Evolutionary conservation across 257 asterid species (phyloP).

Genomic region (Paraleonurus japonicus): DNA sequence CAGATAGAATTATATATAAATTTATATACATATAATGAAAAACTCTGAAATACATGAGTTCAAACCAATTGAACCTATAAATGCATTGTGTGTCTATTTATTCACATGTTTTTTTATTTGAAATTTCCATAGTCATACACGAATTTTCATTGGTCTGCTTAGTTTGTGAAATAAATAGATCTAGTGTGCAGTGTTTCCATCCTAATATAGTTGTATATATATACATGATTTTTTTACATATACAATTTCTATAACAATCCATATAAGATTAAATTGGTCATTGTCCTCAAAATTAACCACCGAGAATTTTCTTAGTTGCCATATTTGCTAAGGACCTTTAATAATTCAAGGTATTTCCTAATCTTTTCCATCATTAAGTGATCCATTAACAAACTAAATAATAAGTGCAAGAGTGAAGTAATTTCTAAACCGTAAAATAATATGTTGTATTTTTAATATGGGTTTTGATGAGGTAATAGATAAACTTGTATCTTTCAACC

Average conservation of each 20-base stretch:
- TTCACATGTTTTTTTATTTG: not conserved
- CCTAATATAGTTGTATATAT: not conserved
- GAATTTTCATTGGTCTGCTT: not conserved
- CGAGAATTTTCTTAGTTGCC: not conserved
- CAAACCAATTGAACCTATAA: not conserved
- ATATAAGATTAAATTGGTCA: not conserved
- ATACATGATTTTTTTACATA: not conserved
- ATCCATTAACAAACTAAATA: too few species aligned
- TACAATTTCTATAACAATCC: not conserved
- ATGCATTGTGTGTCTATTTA: not conserved
- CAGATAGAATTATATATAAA: too few species aligned
- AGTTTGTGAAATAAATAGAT: not conserved
- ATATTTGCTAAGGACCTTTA: not conserved
- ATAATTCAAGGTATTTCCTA: not conserved
- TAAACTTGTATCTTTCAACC: not conserved
- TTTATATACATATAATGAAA: too few species aligned
- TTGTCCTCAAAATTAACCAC: not conserved
- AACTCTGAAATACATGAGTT: too few species aligned
- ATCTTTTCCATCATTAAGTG: not conserved
- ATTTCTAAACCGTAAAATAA: not conserved
- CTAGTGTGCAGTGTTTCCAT: not conserved
- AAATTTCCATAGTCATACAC: not conserved
- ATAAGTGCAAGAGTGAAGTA: not conserved
- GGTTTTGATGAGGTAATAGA: not conserved
- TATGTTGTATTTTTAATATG: not conserved